phyloP scores from a whole-genome alignment of 805 yeast genomes.

The Candida xyloterini region DNA sequence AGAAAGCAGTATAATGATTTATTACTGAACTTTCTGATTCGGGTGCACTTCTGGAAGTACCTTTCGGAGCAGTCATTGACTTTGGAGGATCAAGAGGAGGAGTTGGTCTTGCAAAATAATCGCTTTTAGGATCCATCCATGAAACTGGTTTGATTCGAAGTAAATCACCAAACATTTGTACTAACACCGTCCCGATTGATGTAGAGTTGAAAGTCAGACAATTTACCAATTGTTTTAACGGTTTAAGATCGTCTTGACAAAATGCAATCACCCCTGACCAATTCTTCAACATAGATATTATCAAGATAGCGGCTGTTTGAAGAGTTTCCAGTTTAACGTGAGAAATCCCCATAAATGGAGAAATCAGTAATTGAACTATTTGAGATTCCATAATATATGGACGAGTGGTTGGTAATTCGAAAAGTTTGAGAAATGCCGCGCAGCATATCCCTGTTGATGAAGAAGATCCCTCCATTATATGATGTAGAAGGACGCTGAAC shows the following conservation, averaged over 20 bases:
- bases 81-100: no score
- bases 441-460: constrained; percentile 42
- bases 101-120: no score
- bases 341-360: constrained; percentile 66
- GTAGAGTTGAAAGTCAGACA: constrained; percentile 62
- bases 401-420: constrained; percentile 57
- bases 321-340: constrained; percentile 50
- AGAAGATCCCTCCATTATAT: constrained; percentile 53
- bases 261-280: constrained; percentile 76
- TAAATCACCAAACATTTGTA: constrained; percentile 71
- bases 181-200: constrained; percentile 53
- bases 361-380: constrained; percentile 59
- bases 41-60: constrained; percentile 25
- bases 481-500: constrained; percentile 40
- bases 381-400: constrained; percentile 53
- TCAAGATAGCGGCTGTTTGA: constrained; percentile 56
- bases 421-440: constrained; percentile 48
- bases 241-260: constrained; percentile 51
- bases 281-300: constrained; percentile 60
- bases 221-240: constrained; percentile 54
- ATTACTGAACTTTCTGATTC: constrained; percentile 43
- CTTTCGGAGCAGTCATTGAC: background rate
- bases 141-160: constrained; percentile 59
- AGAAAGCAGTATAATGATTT: constrained; percentile 65
- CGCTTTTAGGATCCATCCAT: constrained; percentile 36